Percentiles rank a stretch among this genome's conserved stretches.
Conservation (phyloP, 345 rosid species). For the Brassica nigra region DNA sequence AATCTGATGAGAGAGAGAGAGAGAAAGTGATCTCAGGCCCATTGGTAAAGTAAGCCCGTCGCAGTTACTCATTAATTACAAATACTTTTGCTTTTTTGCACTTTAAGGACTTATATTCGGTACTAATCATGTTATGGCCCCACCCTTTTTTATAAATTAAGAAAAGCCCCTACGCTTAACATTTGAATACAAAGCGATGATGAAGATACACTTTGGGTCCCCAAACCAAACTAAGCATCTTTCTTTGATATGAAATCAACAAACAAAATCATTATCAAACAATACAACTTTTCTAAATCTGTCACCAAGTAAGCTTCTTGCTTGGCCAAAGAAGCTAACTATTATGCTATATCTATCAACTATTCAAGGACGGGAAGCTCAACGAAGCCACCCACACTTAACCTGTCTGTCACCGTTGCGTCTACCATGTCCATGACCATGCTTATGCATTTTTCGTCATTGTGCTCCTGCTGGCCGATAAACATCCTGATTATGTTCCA, state of each 20-base stretch:
- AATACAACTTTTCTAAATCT: neutral
- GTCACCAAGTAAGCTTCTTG: neutral
- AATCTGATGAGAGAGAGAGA: neutral
- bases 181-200: neutral
- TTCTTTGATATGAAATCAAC: neutral
- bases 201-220: neutral
- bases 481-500: constrained; percentile 13
- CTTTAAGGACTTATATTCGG: constrained; percentile 5
- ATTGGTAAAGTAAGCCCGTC: constrained; percentile 12
- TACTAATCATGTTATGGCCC: neutral
- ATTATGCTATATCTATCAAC: neutral
- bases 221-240: neutral
- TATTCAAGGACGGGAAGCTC: neutral
- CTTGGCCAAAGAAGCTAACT: neutral
- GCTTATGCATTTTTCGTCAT: neutral
- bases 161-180: neutral
- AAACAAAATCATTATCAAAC: neutral
- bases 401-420: neutral
- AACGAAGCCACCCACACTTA: neutral
- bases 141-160: neutral
- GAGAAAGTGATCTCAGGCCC: constrained; percentile 7
- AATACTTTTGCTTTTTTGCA: neutral
- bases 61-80: neutral
- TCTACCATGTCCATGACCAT: neutral
- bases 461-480: neutral